phyloP scores from a whole-genome alignment of 371 early-diverging fungal species.

The Smittium mucronatum region DNA sequence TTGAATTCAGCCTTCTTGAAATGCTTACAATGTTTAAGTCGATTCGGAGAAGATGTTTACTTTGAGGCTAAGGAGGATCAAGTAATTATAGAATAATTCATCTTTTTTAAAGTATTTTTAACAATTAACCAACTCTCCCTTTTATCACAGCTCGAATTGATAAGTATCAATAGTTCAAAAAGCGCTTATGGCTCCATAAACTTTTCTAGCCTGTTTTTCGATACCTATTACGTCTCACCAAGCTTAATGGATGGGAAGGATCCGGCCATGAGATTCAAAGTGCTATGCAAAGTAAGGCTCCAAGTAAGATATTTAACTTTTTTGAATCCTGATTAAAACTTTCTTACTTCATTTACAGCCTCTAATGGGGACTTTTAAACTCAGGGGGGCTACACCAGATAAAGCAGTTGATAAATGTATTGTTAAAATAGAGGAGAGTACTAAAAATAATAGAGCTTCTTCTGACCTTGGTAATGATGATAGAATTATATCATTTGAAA shows the following conservation, averaged over 20 bases:
- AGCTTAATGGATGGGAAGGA: constrained; percentile 7
- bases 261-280: constrained; percentile 22
- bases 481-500: constrained; percentile 15
- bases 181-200: constrained; percentile 38
- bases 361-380: constrained; percentile 31
- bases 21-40: constrained; percentile 35
- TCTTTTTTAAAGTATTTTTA: background rate
- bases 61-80: constrained; percentile 28
- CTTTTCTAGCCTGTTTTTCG: constrained; percentile 37
- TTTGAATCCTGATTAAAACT: background rate
- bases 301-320: background rate
- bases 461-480: background rate
- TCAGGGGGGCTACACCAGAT: constrained; percentile 24
- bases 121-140: background rate
- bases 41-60: constrained; percentile 39
- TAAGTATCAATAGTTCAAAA: constrained; percentile 39
- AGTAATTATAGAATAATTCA: background rate
- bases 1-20: constrained; percentile 26
- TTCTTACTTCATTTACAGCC: constrained; percentile 20
- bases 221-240: constrained; percentile 21
- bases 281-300: constrained; percentile 12
- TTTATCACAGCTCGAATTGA: constrained; percentile 31
- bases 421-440: constrained; percentile 30
- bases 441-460: background rate
- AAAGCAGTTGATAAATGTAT: constrained; percentile 35